Evolutionary conservation across 2,329 filamentous ascomycete genomes (phyloP).

Genomic region (Chaetomiaceae sp.): DNA sequence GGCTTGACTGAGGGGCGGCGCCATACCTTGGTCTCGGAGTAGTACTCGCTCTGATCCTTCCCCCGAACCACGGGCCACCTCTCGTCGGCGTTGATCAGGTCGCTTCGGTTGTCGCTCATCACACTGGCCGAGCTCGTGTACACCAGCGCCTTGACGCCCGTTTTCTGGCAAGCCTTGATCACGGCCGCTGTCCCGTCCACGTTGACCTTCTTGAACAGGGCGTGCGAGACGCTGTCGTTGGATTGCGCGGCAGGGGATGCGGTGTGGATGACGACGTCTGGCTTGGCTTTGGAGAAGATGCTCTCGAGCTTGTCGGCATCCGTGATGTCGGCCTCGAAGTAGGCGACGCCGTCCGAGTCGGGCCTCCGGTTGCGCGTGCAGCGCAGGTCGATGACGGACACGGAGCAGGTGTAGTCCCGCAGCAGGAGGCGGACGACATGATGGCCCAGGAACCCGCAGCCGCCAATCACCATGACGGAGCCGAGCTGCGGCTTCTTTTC

Average conservation of each 20-base stretch:
- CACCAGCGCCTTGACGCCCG: constrained; percentile 74
- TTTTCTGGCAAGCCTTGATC: constrained; percentile 65
- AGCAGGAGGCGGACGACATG: constrained; percentile 73
- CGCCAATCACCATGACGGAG: constrained; percentile 72
- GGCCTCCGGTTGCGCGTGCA: constrained; percentile 64
- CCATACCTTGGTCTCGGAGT: constrained; percentile 81
- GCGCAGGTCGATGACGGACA: constrained; percentile 69
- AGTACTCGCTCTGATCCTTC: constrained; percentile 69
- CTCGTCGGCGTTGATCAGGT: constrained; percentile 83
- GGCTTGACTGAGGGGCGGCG: background rate
- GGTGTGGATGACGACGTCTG: constrained; percentile 86
- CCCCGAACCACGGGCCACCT: constrained; percentile 71
- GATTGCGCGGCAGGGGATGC: constrained; percentile 65
- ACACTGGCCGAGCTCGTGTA: constrained; percentile 90
- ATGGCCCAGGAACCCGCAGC: constrained; percentile 79
- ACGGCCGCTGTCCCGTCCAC: constrained; percentile 79
- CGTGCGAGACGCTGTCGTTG: constrained; percentile 49
- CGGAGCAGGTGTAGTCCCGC: constrained; percentile 53
- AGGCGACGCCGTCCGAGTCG: constrained; percentile 53
- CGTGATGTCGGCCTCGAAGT: constrained; percentile 76
- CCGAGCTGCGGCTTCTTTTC: constrained; percentile 50
- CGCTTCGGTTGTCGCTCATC: constrained; percentile 72
- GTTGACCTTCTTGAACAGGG: constrained; percentile 75
- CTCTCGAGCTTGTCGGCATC: constrained; percentile 55
- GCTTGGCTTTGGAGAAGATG: constrained; percentile 62